A percentile compares a stretch with the other conserved stretches of the same genome.
Conservation (phyloP, 2,329 filamentous ascomycete species). For the Epichloe amarillans region DNA sequence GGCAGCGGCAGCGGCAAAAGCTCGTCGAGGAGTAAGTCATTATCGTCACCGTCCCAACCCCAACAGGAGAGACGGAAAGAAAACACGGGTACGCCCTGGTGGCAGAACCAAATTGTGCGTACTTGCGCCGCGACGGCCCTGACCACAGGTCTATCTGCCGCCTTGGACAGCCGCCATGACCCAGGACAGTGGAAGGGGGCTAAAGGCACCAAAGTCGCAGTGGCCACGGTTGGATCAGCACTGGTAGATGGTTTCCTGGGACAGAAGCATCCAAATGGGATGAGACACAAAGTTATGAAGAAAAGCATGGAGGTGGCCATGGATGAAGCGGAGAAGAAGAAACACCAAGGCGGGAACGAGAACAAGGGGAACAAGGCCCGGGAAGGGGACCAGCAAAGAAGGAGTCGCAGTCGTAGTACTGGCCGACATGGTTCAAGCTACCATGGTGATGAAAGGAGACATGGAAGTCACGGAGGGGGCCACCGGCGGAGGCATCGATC, state of each 20-base stretch:
- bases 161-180: conserved; percentile 31
- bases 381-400: no score
- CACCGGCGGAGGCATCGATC: background rate
- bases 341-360: background rate
- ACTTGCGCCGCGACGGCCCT: conserved; percentile 32
- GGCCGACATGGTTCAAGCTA: background rate
- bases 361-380: background rate
- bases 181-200: conserved; percentile 32
- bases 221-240: conserved; percentile 34
- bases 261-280: conserved; percentile 17
- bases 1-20: background rate
- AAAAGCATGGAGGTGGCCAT: conserved; percentile 6
- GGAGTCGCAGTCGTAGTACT: background rate
- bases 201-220: conserved; percentile 35
- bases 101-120: conserved; percentile 24
- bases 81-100: conserved; percentile 14
- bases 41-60: background rate
- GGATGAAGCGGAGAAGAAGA: conserved; percentile 6
- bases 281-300: conserved; percentile 7
- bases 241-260: conserved; percentile 33
- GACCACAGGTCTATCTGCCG: conserved; percentile 33
- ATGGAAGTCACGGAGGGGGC: background rate
- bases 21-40: background rate
- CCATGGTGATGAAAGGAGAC: background rate
- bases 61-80: background rate